Base-by-base conservation (phyloP, 345 rosid genomes). In the Kandelia obovata region DNA sequence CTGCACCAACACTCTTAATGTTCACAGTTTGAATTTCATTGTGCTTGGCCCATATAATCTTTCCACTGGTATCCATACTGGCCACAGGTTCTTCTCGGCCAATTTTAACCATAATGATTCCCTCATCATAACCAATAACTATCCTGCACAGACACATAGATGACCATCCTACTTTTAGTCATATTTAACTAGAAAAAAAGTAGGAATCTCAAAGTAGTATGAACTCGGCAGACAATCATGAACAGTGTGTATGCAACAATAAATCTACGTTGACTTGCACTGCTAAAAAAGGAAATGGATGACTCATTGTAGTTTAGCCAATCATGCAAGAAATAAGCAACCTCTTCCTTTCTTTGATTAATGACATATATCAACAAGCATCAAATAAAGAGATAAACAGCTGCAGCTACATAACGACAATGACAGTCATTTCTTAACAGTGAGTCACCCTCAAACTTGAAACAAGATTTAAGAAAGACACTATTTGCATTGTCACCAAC, bases 1-100 rank as follows among this genome's bases (percentile, higher is more conserved):
- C 98, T 73, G 97, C 94, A 68, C 96, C 98, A 30, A 92, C 88
- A 80, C 91, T 92, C 89, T 92, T 96, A 78, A 96, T 88, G 81
- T 96, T 96, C 63, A 92, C 96, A 58, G 99, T 96, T 81, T 96
- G 99, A 79, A 96, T 88, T 82, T 96, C 99, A 84, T 96, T 96
- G 78, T 92, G 99, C 86, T 92, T 96, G 31, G 99, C 98, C 99
- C 99, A 96, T 76, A 92, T 92, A 80, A 96, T 92, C 83, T 96
- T 96, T 66, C 99, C 99, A 67, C 95, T 88, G 74, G 84, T 96
- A 76, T 96, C 99, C 99, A 96, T 96, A 81, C 99, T 96, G 62
- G 99, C 97, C 19, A 96, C 97, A 74, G 99, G 99, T 66, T 85
- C 90, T 81, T 96, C 99, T 55, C 95, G 89, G 62, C 99, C 99